Evolutionary conservation across 768 basidiomycete species (phyloP), one percentile per base, ranked within the genome.

Genomic region (Serendipita vermifera): DNA sequence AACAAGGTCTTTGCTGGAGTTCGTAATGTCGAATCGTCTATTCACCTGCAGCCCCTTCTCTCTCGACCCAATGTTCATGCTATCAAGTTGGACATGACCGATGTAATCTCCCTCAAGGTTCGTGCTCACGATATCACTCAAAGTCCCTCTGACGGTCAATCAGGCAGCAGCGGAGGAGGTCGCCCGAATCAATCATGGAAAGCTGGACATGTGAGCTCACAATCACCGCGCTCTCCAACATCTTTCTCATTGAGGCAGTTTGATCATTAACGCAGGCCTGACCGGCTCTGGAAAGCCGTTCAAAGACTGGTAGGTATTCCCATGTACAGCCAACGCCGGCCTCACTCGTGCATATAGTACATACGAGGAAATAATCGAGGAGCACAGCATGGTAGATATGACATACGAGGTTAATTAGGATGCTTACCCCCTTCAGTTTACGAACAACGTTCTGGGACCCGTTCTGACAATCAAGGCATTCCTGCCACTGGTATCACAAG

Each of bases 41-140:
- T 41, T 2, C 61, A 57, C 38, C 59, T 68, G 9, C 7, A 32
- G 2, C 53, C 33, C 31, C 51, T 64, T 13, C 31, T 55, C 54
- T 56, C 46, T 14, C 27, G 55, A 31, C 55, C 54, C 2, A 71
- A 72, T 54, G 43, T 76, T 6, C 65, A 69, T 38, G 43, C 72
- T 14, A 6, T 75, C 29, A 58, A 70, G 54, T 68, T 67, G 3
- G 73, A 76, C 58, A 64, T 74, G 48, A 68, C 64, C 13, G 62
- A 71, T 54, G 54, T 31, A 31, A 35, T 39, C 5, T 59, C 65
- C 2, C 56, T 73, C 41, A 63, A 66, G 62, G 72, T 68, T 39
- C 57, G 65, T 17, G 1, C 5, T 22, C 3, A 5, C 17, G 3
- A 11, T 2, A 3, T 3, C 14, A 2, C 5, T 20, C 2, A 17